A percentile compares a stretch with the other conserved stretches of the same genome.
phyloP scores from a whole-genome alignment of 306 rosid species.

The Gynostemma pentaphyllum region DNA sequence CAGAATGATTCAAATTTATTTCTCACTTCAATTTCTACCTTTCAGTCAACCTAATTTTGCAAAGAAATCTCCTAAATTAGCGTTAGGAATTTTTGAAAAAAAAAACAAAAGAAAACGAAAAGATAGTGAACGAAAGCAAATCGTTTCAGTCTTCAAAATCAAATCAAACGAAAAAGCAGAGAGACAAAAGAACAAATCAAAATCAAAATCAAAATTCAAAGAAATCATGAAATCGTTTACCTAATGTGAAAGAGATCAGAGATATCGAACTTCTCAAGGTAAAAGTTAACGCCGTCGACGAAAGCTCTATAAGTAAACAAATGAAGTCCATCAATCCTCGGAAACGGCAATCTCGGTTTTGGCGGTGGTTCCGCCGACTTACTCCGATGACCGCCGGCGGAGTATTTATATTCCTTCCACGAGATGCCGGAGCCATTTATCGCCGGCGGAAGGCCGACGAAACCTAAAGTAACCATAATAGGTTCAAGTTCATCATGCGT shows the following conservation, averaged over 20 bases:
- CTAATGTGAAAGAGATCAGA: constrained; percentile 49
- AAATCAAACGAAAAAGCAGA: constrained; percentile 3
- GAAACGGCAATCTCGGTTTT: constrained; percentile 31
- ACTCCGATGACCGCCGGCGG: constrained; percentile 18
- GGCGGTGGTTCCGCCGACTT: constrained; percentile 18
- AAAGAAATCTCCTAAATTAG: not conserved
- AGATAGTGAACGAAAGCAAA: not conserved
- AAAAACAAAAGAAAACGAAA: not conserved
- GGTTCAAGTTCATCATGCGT: constrained; percentile 55
- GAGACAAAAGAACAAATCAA: not conserved
- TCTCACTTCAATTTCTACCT: not conserved
- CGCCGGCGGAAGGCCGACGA: constrained; percentile 25
- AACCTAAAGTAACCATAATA: constrained; percentile 38
- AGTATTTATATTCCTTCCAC: constrained; percentile 35
- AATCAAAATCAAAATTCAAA: not conserved
- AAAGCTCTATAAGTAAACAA: constrained; percentile 37
- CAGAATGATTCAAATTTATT: not conserved
- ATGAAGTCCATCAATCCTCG: constrained; percentile 45
- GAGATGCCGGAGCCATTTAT: not conserved
- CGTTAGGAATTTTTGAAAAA: not conserved
- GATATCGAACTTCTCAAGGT: constrained; percentile 31
- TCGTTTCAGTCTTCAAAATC: not conserved
- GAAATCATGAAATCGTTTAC: constrained; percentile 11
- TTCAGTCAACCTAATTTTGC: not conserved
- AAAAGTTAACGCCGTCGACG: constrained; percentile 34